Evolutionary conservation across 1,284 basidiomycete genomes (phyloP), one percentile per base, ranked within the genome.

Genomic region (Vanrija sp.): DNA sequence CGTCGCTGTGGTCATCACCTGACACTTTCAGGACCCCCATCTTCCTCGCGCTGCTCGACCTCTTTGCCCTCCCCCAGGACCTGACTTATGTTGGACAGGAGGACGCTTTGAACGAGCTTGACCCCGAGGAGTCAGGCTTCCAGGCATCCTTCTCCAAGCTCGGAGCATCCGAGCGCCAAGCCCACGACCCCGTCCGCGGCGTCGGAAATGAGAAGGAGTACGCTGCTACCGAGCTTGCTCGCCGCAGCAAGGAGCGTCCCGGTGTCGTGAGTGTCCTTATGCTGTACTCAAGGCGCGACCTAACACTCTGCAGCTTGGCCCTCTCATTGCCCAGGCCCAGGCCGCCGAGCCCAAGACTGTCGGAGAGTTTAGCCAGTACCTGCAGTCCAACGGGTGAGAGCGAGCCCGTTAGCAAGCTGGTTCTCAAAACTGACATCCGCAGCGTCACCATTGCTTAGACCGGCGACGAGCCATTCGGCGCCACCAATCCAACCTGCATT

Each of bases 71-170:
- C 57, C 84, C 86, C 0, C 84, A 89, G 63, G 83, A 88, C 60
- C 80, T 90, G 51, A 81, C 71, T 3, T 75, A 69, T 42, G 72
- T 72, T 2, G 77, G 73, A 18, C 80, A 63, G 16, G 77, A 83
- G 16, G 77, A 83, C 21, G 85, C 89, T 55, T 70, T 85, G 2
- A 69, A 73, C 14, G 66, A 63, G 29, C 68, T 95, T 45, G 95
- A 98, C 74, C 86, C 85, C 62, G 94, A 98, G 69, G 95, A 87
- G 8, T 85, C 86, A 5, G 90, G 91, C 0, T 98, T 97, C 78
- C 95, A 98, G 73, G 89, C 89, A 0, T 86, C 88, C 3, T 98
- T 95, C 78, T 93, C 92, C 52, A 84, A 88, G 46, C 82, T 98
- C 10, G 92, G 91, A 0, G 90, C 95, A 0, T 87, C 88, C 16